Evolutionary conservation across 495 filamentous ascomycete genomes (phyloP).

Genomic region (Achaetomiella virescens): DNA sequence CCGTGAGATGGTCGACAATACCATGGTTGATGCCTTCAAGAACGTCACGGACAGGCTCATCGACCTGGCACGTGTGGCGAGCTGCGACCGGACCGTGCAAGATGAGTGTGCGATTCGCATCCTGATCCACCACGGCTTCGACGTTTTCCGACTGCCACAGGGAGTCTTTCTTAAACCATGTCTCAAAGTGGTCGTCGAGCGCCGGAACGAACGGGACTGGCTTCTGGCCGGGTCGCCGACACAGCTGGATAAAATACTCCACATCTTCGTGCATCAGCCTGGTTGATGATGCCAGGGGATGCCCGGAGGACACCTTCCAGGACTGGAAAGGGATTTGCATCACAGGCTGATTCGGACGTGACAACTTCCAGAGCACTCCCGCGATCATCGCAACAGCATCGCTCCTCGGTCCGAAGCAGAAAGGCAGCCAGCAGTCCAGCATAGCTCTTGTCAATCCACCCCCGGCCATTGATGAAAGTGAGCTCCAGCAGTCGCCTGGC

Average conservation of each 20-base stretch:
- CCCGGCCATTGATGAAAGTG: conserved; percentile 84
- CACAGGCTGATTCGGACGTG: too few species aligned
- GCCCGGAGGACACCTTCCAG: too few species aligned
- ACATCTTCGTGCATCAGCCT: conserved; percentile 94
- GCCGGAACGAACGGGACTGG: conserved; percentile 90
- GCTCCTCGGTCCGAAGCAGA: conserved; percentile 87
- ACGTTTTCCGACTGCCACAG: conserved; percentile 98
- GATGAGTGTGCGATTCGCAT: conserved; percentile 90
- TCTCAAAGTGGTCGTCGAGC: conserved; percentile 92
- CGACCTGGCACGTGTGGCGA: conserved; percentile 83
- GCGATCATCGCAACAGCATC: conserved; percentile 68
- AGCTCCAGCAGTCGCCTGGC: conserved; percentile 88
- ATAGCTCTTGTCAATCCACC: conserved; percentile 88
- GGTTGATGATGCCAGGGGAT: conserved; percentile 73
- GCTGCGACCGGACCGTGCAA: conserved; percentile 90
- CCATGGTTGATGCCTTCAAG: too few species aligned
- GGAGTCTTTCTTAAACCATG: conserved; percentile 99
- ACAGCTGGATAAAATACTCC: conserved; percentile 86
- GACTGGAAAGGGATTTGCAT: too few species aligned
- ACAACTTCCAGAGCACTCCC: conserved; percentile 40
- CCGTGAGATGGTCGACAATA: too few species aligned
- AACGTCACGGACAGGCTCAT: too few species aligned
- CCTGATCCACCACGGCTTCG: conserved; percentile 87
- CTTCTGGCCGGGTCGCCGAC: conserved; percentile 87
- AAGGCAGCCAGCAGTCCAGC: conserved; percentile 80